These are phyloP conservation scores for Ophiobolus disseminans DNA, from an alignment of 2,329 filamentous ascomycete genomes.

Conservation along the genomic window DNA sequence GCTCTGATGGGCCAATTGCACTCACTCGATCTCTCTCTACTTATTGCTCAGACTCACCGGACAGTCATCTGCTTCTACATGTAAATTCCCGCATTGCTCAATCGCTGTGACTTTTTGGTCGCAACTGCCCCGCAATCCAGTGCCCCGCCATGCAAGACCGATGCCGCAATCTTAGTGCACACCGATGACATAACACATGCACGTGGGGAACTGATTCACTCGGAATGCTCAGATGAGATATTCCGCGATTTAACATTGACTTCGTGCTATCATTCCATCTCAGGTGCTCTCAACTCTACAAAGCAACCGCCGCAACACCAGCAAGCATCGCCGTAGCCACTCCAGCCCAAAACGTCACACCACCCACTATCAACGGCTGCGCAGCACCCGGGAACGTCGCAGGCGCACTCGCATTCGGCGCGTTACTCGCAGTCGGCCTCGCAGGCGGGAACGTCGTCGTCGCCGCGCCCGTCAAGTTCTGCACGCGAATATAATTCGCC, in stretches of 20 bases:
- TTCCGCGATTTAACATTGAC: not conserved
- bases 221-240: not conserved
- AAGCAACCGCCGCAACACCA: conserved; percentile 25
- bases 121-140: conserved; percentile 5
- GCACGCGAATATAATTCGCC: conserved; percentile 50
- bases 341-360: conserved; percentile 21
- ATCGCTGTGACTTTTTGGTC: not conserved
- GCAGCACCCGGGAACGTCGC: conserved; percentile 23
- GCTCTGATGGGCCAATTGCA: conserved; percentile 8
- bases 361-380: conserved; percentile 9
- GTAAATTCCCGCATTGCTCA: not conserved
- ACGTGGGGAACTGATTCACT: not conserved
- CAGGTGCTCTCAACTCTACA: conserved; percentile 14
- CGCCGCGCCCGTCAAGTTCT: conserved; percentile 34
- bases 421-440: conserved; percentile 19
- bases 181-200: conserved; percentile 18
- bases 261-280: not conserved
- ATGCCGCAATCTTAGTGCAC: conserved; percentile 22
- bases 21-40: not conserved
- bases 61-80: not conserved
- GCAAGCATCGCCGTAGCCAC: conserved; percentile 23
- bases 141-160: conserved; percentile 25
- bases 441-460: conserved; percentile 29
- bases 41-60: not conserved
- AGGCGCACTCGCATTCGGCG: conserved; percentile 7